phyloP scores from a whole-genome alignment of 2,329 filamentous ascomycete species.

The Dryadomyces sulphureus region DNA sequence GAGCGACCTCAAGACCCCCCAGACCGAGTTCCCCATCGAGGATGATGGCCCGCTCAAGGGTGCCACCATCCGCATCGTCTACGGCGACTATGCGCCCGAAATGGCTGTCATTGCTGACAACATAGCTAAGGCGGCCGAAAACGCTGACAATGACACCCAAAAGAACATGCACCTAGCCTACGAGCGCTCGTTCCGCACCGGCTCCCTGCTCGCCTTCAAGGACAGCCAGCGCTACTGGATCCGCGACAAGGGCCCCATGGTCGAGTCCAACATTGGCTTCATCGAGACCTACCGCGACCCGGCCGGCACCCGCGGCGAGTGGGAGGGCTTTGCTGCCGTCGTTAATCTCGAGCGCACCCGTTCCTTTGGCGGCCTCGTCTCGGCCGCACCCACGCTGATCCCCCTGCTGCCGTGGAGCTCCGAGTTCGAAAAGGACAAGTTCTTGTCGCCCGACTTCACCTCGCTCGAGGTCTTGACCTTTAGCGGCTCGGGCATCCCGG shows the following conservation, averaged over 20 bases:
- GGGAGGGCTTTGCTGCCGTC: slow-evolving; percentile 70
- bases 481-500: slow-evolving; percentile 50
- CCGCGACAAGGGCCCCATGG: slow-evolving; percentile 63
- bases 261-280: slow-evolving; percentile 72
- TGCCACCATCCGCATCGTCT: slow-evolving; percentile 56
- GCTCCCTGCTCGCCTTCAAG: slow-evolving; percentile 65
- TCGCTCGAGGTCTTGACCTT: slow-evolving; percentile 86
- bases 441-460: slow-evolving; percentile 90
- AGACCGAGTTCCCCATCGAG: slow-evolving; percentile 43
- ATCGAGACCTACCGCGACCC: slow-evolving; percentile 79
- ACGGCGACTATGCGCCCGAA: slow-evolving; percentile 59
- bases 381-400: slow-evolving; percentile 68
- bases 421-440: slow-evolving; percentile 93
- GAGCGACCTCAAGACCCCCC: slow-evolving; percentile 50
- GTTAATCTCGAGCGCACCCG: slow-evolving; percentile 84
- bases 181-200: slow-evolving; percentile 57
- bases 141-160: slow-evolving; percentile 60
- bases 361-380: slow-evolving; percentile 75
- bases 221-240: slow-evolving; percentile 73
- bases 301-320: slow-evolving; percentile 66
- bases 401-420: slow-evolving; percentile 76
- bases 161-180: slow-evolving; percentile 61
- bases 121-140: slow-evolving; percentile 51
- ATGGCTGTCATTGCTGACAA: slow-evolving; percentile 55
- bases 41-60: slow-evolving; percentile 45